Conservation (phyloP, 352 stramenopile species). For the Blastocystis hominis region DNA sequence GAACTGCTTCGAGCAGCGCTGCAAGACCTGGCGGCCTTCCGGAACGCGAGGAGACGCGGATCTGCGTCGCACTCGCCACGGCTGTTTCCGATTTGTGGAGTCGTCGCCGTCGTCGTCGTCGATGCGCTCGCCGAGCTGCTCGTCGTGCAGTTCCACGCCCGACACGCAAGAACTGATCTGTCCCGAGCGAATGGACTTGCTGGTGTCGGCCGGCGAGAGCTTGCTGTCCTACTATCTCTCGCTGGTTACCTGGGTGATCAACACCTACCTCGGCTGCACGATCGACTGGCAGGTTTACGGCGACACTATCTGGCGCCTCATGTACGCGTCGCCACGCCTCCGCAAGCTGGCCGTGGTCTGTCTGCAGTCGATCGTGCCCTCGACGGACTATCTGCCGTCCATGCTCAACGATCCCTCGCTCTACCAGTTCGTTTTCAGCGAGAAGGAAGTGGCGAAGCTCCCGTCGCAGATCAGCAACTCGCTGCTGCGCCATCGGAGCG, state of each 20-base stretch:
- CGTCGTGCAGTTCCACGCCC: not conserved
- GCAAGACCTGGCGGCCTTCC: conserved; percentile 14
- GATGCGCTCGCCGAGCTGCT: not conserved
- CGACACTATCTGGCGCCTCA: conserved; percentile 44
- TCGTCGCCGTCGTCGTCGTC: not conserved
- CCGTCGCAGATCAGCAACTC: not conserved
- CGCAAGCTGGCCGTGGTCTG: conserved; percentile 50
- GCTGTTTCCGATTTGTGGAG: conserved; percentile 21
- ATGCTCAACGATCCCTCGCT: conserved; percentile 36
- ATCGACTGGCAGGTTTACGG: conserved; percentile 56
- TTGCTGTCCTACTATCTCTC: conserved; percentile 54
- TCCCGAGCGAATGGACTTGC: conserved; percentile 15
- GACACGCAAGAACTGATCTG: not conserved
- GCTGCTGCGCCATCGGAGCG: not conserved
- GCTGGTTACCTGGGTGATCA: conserved; percentile 35
- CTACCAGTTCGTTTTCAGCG: conserved; percentile 21
- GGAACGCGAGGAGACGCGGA: not conserved
- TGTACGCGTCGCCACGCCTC: conserved; percentile 53
- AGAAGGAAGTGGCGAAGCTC: conserved; percentile 52
- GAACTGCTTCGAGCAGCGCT: conserved; percentile 36
- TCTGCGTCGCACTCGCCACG: conserved; percentile 7
- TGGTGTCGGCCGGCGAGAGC: conserved; percentile 45
- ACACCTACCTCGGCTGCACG: conserved; percentile 43
- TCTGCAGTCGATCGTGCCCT: conserved; percentile 55
- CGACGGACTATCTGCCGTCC: conserved; percentile 45